Evolutionary conservation across 352 stramenopile genomes (phyloP).

Genomic region (Phytophthora tentaculata): DNA sequence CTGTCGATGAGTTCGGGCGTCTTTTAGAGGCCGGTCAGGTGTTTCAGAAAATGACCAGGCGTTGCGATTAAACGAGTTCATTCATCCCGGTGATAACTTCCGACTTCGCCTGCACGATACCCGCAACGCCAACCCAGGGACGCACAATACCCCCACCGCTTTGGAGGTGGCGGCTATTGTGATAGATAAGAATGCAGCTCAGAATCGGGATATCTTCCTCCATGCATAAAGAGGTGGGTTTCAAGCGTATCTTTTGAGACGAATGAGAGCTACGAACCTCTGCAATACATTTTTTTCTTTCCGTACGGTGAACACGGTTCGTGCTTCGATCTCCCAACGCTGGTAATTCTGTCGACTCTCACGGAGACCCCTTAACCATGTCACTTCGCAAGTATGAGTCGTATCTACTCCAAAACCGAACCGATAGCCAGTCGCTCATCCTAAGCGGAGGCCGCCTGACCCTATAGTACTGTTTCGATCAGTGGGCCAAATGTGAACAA

Average conservation of each 20-base stretch:
- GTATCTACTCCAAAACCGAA: conserved; percentile 1
- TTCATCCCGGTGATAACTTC: not conserved
- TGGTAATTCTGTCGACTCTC: not conserved
- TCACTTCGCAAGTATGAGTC: conserved; percentile 5
- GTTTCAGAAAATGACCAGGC: not conserved
- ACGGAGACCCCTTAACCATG: conserved; percentile 6
- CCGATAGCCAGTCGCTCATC: not conserved
- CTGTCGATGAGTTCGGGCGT: not conserved
- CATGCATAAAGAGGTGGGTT: too few species aligned
- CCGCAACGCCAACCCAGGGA: not conserved
- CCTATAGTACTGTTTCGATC: conserved; percentile 11
- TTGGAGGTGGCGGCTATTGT: conserved; percentile 14
- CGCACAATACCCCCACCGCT: conserved; percentile 1
- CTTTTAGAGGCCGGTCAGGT: not conserved
- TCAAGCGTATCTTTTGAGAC: conserved; percentile 11
- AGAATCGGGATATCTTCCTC: too few species aligned
- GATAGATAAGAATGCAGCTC: too few species aligned
- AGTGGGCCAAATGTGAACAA: too few species aligned
- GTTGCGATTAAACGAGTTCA: not conserved
- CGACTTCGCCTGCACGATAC: too few species aligned
- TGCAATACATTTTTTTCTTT: conserved; percentile 10
- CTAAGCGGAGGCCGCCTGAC: not conserved
- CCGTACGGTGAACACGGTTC: conserved; percentile 10
- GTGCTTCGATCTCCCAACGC: not conserved
- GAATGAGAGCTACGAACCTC: not conserved